Conservation (phyloP, 2,329 filamentous ascomycete species). For the Epichloe aotearoae region DNA sequence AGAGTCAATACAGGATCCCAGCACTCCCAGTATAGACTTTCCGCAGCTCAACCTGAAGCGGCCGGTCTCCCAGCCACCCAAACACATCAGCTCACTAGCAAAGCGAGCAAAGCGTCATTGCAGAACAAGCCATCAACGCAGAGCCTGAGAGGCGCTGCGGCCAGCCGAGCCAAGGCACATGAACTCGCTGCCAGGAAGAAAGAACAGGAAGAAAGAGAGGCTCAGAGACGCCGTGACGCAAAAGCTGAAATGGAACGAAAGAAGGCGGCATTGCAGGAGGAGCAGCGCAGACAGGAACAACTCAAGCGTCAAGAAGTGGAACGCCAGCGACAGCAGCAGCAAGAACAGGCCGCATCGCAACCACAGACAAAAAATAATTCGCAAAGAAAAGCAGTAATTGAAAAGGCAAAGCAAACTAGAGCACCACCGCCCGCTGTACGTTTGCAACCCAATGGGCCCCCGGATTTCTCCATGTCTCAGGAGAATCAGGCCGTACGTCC, state of each 20-base stretch:
- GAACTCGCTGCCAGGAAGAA: slow-evolving; percentile 69
- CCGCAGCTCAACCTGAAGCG: slow-evolving; percentile 41
- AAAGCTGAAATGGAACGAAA: slow-evolving; percentile 74
- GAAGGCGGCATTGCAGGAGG: slow-evolving; percentile 51
- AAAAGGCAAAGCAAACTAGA: slow-evolving; percentile 51
- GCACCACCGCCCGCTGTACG: slow-evolving; percentile 48
- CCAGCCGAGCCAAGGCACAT: slow-evolving; percentile 55
- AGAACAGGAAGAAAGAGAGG: slow-evolving; percentile 71
- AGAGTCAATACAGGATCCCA: slow-evolving; percentile 56
- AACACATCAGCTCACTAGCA: slow-evolving; percentile 41
- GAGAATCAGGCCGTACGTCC: slow-evolving; percentile 27
- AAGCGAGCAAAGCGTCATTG: slow-evolving; percentile 53
- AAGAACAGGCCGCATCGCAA: slow-evolving; percentile 44
- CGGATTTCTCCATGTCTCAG: slow-evolving; percentile 28
- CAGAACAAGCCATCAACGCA: slow-evolving; percentile 42
- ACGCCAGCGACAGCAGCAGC: slow-evolving; percentile 46
- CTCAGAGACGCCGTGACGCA: slow-evolving; percentile 64
- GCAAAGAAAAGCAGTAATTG: slow-evolving; percentile 48
- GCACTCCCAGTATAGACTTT: slow-evolving; percentile 42
- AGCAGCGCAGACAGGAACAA: slow-evolving; percentile 47
- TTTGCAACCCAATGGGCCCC: slow-evolving; percentile 37
- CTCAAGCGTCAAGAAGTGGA: slow-evolving; percentile 48
- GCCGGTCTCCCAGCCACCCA: slow-evolving; percentile 17
- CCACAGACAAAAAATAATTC: slow-evolving; percentile 53
- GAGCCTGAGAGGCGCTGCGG: slow-evolving; percentile 47